Percentiles rank a stretch among this genome's conserved stretches.
Conservation (phyloP, 139 green algal species). For the Coelastrella sp. region DNA sequence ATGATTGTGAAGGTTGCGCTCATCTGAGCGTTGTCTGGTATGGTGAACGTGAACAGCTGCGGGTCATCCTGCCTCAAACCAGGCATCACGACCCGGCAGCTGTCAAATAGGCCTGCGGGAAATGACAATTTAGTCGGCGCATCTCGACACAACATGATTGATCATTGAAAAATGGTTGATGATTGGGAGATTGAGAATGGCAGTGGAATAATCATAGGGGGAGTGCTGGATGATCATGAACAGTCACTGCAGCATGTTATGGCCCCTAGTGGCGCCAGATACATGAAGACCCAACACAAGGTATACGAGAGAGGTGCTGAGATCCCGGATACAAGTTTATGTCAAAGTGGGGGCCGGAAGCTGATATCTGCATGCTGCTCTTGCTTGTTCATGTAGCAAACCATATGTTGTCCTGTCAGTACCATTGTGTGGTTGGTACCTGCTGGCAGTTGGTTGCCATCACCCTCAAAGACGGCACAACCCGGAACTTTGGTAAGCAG, state of each 20-base stretch:
- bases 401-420: neutral
- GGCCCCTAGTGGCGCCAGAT: no score
- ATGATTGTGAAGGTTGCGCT: neutral
- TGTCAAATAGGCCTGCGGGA: neutral
- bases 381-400: no score
- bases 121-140: neutral
- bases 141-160: neutral
- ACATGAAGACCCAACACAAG: no score
- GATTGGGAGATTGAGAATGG: neutral
- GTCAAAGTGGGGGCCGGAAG: neutral
- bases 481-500: neutral
- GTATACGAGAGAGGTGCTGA: neutral
- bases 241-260: neutral
- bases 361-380: neutral
- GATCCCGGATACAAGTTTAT: neutral
- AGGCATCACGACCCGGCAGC: neutral
- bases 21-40: neutral
- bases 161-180: neutral
- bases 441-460: neutral
- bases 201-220: neutral
- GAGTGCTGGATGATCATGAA: neutral
- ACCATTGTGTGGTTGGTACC: neutral
- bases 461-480: neutral
- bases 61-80: neutral
- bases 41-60: slow-evolving; percentile 20